phyloP scores from a whole-genome alignment of 1,284 basidiomycete species.

The Marasmius tenuissimus region DNA sequence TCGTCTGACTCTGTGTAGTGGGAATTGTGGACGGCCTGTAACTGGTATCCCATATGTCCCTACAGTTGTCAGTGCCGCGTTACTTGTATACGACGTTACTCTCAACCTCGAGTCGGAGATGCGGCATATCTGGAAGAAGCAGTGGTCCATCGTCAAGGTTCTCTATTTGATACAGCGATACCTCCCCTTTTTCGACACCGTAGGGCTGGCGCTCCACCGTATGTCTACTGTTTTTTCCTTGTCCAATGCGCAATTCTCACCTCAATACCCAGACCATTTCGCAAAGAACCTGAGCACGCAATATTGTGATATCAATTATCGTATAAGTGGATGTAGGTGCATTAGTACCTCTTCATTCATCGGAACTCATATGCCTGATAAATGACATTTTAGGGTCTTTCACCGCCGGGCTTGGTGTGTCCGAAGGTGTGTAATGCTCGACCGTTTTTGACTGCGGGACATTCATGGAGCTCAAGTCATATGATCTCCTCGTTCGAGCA shows the following conservation, averaged over 20 bases:
- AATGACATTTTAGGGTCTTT: no score
- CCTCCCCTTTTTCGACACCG: neutral
- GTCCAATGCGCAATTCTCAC: neutral
- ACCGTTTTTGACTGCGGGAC: neutral
- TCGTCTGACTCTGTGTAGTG: no score
- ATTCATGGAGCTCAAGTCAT: no score
- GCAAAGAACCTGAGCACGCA: neutral
- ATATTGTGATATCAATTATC: no score
- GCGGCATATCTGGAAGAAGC: neutral
- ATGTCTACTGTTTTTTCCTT: neutral
- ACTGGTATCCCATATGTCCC: no score
- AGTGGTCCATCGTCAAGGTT: neutral
- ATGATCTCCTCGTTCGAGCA: no score
- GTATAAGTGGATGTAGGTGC: no score
- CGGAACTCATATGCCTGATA: no score
- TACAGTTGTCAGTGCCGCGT: neutral
- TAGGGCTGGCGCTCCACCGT: neutral
- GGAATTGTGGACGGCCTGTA: no score
- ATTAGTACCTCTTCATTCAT: no score
- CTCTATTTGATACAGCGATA: neutral
- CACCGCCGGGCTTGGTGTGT: no score
- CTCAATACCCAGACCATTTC: neutral
- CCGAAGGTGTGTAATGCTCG: no score
- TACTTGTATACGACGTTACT: neutral
- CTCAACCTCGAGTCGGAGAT: neutral